Base-by-base conservation (phyloP, 2,329 filamentous ascomycete species). In the Aspergillus japonicus region DNA sequence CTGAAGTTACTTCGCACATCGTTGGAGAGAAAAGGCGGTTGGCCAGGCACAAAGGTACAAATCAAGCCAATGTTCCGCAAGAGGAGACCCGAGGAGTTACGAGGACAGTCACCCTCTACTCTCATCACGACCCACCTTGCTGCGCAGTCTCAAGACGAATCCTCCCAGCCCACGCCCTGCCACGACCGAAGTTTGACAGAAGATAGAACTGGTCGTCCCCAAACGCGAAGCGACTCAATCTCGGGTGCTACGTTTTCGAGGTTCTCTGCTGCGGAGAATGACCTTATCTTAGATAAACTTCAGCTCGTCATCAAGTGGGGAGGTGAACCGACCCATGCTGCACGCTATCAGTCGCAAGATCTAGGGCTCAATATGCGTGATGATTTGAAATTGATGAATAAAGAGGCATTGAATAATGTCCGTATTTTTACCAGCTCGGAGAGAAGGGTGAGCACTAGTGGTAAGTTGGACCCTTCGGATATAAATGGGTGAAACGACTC, bases 51-150 rank as follows among this genome's bases (percentile, higher is more conserved):
- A 1, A 99, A 99, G 75, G 92, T 99, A 2, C 95, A 99, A 76
- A 98, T 99, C 74, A 99, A 99, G 76, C 95, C 95, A 10, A 96
- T 99, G 92, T 99, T 99, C 76, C 88, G 93, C 54, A 96, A 94
- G 79, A 88, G 92, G 70, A 91, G 87, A 70, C 85, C 87, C 2
- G 85, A 90, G 54, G 85, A 88, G 64, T 73, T 79, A 60, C 60
- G 64, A 59, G 77, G 64, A 50, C 68, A 68, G 58, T 65, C 42
- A 48, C 53, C 58, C 59, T 60, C 66, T 39, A 68, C 59, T 58
- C 66, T 31, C 65, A 50, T 55, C 12, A 56, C 49, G n/a, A 57
- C 51, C 21, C 47, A 62, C 14, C 50, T 47, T 14, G 52, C 63
- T 24, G 62, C 66, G 12, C 50, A 39, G 4, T 47, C 50, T 14